These are phyloP conservation scores for Epipyxis sp. DNA, from an alignment of 108 stramenopile genomes.

Conservation along the genomic window DNA sequence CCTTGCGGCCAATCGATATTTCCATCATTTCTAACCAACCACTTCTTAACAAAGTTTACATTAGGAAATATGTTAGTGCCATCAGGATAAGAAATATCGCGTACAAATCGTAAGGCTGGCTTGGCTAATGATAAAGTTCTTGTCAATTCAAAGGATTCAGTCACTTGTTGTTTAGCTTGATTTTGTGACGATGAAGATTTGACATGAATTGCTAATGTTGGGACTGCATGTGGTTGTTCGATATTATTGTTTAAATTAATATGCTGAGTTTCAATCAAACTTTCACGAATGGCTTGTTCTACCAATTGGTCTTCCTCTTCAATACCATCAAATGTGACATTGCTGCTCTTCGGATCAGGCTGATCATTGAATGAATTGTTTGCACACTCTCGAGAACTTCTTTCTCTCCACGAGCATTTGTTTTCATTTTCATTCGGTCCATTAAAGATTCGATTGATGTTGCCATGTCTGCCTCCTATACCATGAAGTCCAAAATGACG, in stretches of 20 bases:
- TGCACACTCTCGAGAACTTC: background rate
- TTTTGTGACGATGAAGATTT: background rate
- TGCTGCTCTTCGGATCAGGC: background rate
- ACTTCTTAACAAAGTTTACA: slow-evolving; percentile 41
- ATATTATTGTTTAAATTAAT: too few relatives aligned
- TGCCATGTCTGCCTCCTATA: background rate
- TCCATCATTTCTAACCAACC: slow-evolving; percentile 51
- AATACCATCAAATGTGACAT: too few relatives aligned
- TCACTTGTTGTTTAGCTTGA: background rate
- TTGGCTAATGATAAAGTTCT: background rate
- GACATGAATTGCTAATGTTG: too few relatives aligned
- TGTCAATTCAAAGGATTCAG: background rate
- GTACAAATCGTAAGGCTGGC: slow-evolving; percentile 35
- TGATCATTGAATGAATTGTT: background rate
- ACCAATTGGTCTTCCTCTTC: background rate
- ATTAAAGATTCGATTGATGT: background rate
- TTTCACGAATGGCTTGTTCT: background rate
- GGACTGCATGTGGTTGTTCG: too few relatives aligned
- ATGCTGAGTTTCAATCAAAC: background rate
- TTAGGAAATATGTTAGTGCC: slow-evolving; percentile 39
- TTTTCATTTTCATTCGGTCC: background rate
- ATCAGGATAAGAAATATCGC: slow-evolving; percentile 43
- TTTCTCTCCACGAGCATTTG: background rate
- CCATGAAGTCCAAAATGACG: background rate
- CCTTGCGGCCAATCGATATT: slow-evolving; percentile 35